phyloP scores from a whole-genome alignment of 177 flowering plant genomes.

The Vitis hybrid region DNA sequence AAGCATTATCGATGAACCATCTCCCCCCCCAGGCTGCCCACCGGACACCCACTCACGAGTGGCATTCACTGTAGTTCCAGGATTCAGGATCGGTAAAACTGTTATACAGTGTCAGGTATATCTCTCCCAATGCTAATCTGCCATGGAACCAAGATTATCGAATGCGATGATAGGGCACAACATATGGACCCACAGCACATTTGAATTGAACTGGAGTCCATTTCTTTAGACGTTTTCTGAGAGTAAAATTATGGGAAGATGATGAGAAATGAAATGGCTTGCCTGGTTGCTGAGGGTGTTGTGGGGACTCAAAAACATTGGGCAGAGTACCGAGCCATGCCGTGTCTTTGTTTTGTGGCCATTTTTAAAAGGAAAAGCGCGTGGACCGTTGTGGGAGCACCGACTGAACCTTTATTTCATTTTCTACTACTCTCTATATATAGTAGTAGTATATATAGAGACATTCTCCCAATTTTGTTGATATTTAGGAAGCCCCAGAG shows the following conservation, averaged over 20 bases:
- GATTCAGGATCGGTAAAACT: constrained; percentile 47
- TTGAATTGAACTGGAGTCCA: constrained; percentile 8
- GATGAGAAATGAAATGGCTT: constrained; percentile 1
- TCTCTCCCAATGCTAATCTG: constrained; percentile 22
- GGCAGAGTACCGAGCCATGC: neutral
- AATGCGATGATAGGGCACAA: neutral
- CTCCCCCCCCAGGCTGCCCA: neutral
- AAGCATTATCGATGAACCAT: constrained; percentile 33
- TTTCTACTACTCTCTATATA: neutral
- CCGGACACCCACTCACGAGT: constrained; percentile 30
- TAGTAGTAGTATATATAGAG: neutral
- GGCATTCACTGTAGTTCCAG: constrained; percentile 50
- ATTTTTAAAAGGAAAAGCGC: constrained; percentile 9
- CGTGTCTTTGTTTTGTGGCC: constrained; percentile 5
- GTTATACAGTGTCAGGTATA: constrained; percentile 41
- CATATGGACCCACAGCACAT: neutral
- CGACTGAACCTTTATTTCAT: neutral
- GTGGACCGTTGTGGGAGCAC: constrained; percentile 10
- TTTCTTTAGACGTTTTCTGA: neutral
- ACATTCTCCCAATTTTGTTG: constrained; percentile 26
- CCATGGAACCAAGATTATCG: neutral
- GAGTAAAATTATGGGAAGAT: neutral
- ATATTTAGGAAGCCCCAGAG: constrained; percentile 26
- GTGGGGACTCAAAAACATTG: neutral
- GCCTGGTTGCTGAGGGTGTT: neutral